phyloP scores from a whole-genome alignment of 169 alveolate species.

The Plasmodium malariae region DNA sequence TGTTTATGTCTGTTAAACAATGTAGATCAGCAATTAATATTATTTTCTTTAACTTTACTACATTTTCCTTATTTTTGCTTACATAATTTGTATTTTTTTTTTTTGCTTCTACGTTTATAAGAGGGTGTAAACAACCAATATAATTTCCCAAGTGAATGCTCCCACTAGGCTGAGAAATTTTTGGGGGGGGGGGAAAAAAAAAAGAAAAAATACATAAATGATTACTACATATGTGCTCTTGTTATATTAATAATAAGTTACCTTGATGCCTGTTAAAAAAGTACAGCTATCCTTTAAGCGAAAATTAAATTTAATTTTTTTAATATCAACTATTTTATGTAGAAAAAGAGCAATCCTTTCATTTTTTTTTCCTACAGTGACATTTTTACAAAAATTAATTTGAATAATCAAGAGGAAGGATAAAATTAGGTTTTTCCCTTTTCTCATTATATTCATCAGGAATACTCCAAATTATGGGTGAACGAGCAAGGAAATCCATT shows the following conservation, averaged over 20 bases:
- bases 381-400: constrained; percentile 6
- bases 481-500: neutral
- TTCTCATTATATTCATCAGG: constrained; percentile 14
- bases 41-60: constrained; percentile 24
- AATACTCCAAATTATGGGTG: neutral
- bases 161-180: constrained; percentile 59
- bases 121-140: constrained; percentile 62
- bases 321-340: neutral
- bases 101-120: constrained; percentile 43
- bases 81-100: neutral
- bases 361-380: neutral
- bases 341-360: neutral
- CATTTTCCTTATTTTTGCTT: neutral
- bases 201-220: neutral
- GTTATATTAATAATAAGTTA: too few relatives aligned
- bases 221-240: too few relatives aligned
- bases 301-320: neutral
- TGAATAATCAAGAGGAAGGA: constrained; percentile 9
- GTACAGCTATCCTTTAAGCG: constrained; percentile 15
- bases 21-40: constrained; percentile 71
- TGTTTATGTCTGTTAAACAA: constrained; percentile 36
- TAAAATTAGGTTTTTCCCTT: neutral
- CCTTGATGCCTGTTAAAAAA: constrained; percentile 64
- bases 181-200: neutral
- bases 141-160: constrained; percentile 62